Evolutionary conservation across 768 basidiomycete genomes (phyloP).

Genomic region (Coprinopsis cinerea): DNA sequence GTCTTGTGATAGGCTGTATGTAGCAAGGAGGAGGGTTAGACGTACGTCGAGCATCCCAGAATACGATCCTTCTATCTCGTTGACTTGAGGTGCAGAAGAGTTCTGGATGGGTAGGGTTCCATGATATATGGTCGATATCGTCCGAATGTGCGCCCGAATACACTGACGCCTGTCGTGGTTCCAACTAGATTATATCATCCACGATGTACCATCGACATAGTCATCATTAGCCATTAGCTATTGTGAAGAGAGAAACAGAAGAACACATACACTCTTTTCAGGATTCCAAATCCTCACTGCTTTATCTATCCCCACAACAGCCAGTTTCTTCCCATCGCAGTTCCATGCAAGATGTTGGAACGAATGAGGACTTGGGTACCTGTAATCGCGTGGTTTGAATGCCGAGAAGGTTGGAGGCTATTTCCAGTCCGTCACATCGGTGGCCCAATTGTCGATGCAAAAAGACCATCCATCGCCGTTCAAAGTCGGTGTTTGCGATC

Average conservation of each 20-base stretch:
- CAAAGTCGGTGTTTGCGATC: neutral
- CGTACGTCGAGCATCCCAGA: constrained; percentile 83
- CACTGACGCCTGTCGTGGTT: constrained; percentile 55
- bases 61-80: constrained; percentile 67
- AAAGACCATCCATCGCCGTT: no score
- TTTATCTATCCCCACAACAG: constrained; percentile 80
- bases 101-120: constrained; percentile 84
- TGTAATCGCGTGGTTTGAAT: constrained; percentile 71
- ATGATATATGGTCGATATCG: constrained; percentile 77
- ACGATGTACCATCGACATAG: neutral
- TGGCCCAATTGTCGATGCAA: neutral
- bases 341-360: constrained; percentile 82
- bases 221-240: no score
- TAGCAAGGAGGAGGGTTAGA: constrained; percentile 6
- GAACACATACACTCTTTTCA: constrained; percentile 61
- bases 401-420: constrained; percentile 78
- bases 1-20: no score
- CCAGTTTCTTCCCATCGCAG: constrained; percentile 76
- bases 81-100: constrained; percentile 76
- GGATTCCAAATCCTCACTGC: constrained; percentile 71
- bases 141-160: constrained; percentile 71
- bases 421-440: neutral
- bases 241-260: neutral
- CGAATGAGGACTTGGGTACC: constrained; percentile 54
- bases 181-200: constrained; percentile 49